phyloP scores from a whole-genome alignment of 768 basidiomycete genomes.

The Lentinula lateritia region DNA sequence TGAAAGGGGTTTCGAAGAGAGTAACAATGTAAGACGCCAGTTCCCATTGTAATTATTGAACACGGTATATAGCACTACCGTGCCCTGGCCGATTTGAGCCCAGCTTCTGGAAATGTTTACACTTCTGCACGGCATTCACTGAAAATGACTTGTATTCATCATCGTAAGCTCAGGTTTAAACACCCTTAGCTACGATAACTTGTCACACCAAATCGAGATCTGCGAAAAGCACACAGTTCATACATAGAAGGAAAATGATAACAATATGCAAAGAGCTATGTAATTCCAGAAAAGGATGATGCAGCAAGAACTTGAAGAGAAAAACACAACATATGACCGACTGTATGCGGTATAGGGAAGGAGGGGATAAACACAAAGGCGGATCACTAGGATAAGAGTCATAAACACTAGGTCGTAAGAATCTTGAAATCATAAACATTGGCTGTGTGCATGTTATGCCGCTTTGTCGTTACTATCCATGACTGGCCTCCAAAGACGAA shows the following conservation, averaged over 20 bases:
- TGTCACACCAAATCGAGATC: too few relatives aligned
- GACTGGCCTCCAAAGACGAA: not conserved
- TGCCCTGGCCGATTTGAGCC: too few relatives aligned
- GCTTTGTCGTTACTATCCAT: not conserved
- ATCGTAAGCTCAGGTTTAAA: too few relatives aligned
- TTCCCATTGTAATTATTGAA: too few relatives aligned
- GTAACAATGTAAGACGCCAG: not conserved
- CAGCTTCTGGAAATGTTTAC: too few relatives aligned
- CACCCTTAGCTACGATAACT: too few relatives aligned
- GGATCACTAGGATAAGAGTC: not conserved
- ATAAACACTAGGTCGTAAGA: constrained; percentile 2
- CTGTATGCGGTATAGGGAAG: not conserved
- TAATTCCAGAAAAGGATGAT: not conserved
- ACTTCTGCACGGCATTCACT: too few relatives aligned
- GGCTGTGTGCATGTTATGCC: constrained; percentile 5
- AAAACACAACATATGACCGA: not conserved
- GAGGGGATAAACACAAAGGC: not conserved
- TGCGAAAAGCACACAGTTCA: too few relatives aligned
- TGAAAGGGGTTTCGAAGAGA: not conserved
- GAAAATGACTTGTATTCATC: too few relatives aligned
- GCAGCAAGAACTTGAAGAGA: not conserved
- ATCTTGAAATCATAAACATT: constrained; percentile 2
- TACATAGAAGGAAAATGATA: not conserved
- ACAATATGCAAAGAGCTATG: not conserved
- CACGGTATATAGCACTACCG: too few relatives aligned